Percentiles rank a stretch among this genome's conserved stretches.
phyloP scores from a whole-genome alignment of 2,329 filamentous ascomycete genomes.

The Trichophyton benhamiae region DNA sequence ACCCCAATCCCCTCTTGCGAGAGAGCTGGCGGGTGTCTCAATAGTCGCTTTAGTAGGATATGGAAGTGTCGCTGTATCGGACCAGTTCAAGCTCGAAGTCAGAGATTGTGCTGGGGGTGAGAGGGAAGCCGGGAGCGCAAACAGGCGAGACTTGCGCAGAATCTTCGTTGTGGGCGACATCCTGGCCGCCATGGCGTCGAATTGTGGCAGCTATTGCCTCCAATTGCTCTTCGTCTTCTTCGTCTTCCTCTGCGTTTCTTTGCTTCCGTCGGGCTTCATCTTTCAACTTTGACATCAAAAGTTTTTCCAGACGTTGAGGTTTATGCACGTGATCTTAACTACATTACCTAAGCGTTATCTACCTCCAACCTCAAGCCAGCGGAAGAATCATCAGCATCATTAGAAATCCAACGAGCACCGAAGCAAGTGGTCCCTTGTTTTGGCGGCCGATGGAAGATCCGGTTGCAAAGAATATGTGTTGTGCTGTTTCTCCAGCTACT shows the following conservation, averaged over 20 bases:
- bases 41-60: constrained; percentile 78
- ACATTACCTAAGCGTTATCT: background rate
- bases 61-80: constrained; percentile 58
- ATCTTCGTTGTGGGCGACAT: constrained; percentile 53
- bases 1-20: constrained; percentile 77
- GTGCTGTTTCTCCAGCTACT: background rate
- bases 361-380: background rate
- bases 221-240: background rate
- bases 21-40: constrained; percentile 60
- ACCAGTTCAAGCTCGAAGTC: constrained; percentile 40
- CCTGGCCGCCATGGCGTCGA: constrained; percentile 22
- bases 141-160: constrained; percentile 76
- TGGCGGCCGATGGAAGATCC: background rate
- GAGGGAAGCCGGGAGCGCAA: constrained; percentile 69
- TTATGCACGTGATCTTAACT: background rate
- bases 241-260: background rate
- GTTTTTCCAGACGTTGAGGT: background rate
- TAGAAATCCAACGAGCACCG: background rate
- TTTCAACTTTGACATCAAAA: background rate
- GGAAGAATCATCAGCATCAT: background rate
- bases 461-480: background rate
- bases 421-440: background rate
- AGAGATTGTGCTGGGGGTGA: constrained; percentile 46
- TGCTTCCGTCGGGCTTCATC: background rate
- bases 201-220: background rate